phyloP scores from a whole-genome alignment of 2,329 filamentous ascomycete species.

The Penicillium sp. region DNA sequence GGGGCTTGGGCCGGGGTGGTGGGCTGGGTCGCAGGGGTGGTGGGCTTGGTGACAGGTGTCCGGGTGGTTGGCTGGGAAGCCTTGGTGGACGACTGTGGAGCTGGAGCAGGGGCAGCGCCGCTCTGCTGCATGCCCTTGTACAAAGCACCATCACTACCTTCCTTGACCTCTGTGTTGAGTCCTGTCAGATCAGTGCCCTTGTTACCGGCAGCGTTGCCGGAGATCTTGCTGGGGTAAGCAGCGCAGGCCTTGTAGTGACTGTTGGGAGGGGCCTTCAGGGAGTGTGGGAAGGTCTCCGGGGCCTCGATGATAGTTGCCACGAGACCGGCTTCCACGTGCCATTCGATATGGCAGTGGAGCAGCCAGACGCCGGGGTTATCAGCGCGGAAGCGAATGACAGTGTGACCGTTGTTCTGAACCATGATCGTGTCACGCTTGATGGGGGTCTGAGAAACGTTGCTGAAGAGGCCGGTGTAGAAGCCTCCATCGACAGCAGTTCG shows the following conservation, averaged over 20 bases:
- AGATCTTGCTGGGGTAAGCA: slow-evolving; percentile 21
- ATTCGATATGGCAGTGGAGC: slow-evolving; percentile 41
- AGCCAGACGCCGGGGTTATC: slow-evolving; percentile 42
- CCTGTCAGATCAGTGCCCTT: slow-evolving; percentile 18
- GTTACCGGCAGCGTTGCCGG: slow-evolving; percentile 29
- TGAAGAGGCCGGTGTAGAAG: slow-evolving; percentile 26
- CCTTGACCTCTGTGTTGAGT: slow-evolving; percentile 10
- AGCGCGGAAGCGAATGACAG: slow-evolving; percentile 37
- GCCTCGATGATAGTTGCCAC: slow-evolving; percentile 36
- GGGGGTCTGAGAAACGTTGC: slow-evolving; percentile 29
- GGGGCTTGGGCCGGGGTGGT: not conserved
- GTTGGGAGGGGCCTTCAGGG: slow-evolving; percentile 17
- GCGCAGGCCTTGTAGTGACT: slow-evolving; percentile 26
- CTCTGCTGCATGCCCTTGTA: slow-evolving; percentile 6
- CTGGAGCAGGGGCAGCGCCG: not conserved
- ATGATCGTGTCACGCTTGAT: slow-evolving; percentile 38
- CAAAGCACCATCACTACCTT: slow-evolving; percentile 18
- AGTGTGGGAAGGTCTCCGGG: slow-evolving; percentile 27
- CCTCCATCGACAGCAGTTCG: slow-evolving; percentile 27
- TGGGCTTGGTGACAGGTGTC: not conserved
- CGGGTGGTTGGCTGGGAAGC: not conserved
- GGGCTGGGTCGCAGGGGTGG: not conserved
- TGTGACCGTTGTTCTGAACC: slow-evolving; percentile 34
- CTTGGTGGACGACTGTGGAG: not conserved
- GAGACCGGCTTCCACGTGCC: slow-evolving; percentile 37